Evolutionary conservation across 177 flowering plant species (phyloP).

Genomic region (Telopea speciosissima): DNA sequence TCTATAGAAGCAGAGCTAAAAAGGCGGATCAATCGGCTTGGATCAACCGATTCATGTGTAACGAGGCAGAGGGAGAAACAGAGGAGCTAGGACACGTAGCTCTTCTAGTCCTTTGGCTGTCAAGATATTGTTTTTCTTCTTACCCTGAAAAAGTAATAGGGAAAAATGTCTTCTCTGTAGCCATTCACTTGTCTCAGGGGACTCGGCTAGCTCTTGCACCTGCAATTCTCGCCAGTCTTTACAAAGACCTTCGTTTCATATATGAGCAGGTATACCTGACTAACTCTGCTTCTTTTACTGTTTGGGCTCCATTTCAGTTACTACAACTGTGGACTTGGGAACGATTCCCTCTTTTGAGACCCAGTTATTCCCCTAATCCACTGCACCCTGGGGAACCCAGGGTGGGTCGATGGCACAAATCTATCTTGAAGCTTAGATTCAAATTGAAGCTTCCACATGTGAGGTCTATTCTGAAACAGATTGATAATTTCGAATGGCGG

Average conservation of each 20-base stretch:
- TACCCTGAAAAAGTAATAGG: background rate
- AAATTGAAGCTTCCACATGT: background rate
- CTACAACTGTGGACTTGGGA: conserved; percentile 14
- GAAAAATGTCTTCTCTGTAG: conserved; percentile 19
- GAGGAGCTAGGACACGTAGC: conserved; percentile 26
- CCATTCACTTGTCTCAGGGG: conserved; percentile 24
- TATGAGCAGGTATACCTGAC: background rate
- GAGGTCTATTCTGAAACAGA: conserved; percentile 15
- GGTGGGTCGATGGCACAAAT: conserved; percentile 25
- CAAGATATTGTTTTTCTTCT: conserved; percentile 23
- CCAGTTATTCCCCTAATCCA: background rate
- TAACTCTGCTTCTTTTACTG: background rate
- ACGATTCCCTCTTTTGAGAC: conserved; percentile 1
- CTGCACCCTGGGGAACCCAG: conserved; percentile 20
- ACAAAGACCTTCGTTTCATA: conserved; percentile 19
- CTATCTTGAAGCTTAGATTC: background rate
- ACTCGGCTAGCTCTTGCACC: conserved; percentile 33
- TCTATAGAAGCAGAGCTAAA: background rate
- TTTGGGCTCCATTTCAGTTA: conserved; percentile 16
- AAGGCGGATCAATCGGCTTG: conserved; percentile 7
- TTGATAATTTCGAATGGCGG: conserved; percentile 30
- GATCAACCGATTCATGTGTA: conserved; percentile 18
- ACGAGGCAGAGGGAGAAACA: conserved; percentile 3
- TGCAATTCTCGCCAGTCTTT: conserved; percentile 28
- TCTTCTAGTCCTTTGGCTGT: conserved; percentile 27